These are phyloP conservation scores for Rubroboletus satanas DNA, from an alignment of 768 basidiomycete species.

Conservation along the genomic window DNA sequence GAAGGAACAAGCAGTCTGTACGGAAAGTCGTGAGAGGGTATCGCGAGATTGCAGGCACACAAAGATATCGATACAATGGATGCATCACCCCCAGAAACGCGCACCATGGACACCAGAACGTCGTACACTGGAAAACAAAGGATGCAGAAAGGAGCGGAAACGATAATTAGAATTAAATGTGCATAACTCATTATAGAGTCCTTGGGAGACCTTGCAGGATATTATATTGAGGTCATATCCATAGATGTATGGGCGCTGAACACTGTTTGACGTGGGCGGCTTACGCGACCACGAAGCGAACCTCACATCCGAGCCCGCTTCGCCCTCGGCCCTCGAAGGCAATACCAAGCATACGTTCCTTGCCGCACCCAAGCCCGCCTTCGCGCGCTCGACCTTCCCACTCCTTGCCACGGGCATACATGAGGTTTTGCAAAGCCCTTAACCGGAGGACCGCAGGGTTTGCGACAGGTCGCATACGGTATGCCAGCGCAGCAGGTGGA, in stretches of 20 bases:
- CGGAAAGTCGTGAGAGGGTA: conserved; percentile 11
- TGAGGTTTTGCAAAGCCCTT: conserved; percentile 57
- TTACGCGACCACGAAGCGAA: conserved; percentile 33
- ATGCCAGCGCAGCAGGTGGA: conserved; percentile 29
- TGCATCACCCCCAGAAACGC: conserved; percentile 6
- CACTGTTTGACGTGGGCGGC: background rate
- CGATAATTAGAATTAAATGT: conserved; percentile 33
- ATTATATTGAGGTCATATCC: conserved; percentile 6
- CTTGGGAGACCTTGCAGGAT: conserved; percentile 7
- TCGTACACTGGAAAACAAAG: conserved; percentile 1
- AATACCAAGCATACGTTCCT: conserved; percentile 54
- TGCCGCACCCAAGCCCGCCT: conserved; percentile 49
- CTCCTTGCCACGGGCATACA: conserved; percentile 39
- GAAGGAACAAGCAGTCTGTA: background rate
- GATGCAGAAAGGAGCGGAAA: background rate
- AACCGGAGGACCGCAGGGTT: conserved; percentile 60
- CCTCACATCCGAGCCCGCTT: conserved; percentile 46
- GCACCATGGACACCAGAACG: conserved; percentile 2
- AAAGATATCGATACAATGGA: conserved; percentile 27
- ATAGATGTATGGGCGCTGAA: background rate
- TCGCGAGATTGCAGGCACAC: conserved; percentile 20
- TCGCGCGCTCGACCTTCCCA: conserved; percentile 50
- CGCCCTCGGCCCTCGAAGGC: conserved; percentile 60
- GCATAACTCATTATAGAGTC: conserved; percentile 31
- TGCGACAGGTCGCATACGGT: conserved; percentile 53